These are phyloP conservation scores for Aphanoascus verrucosus DNA, from an alignment of 2,329 filamentous ascomycete species.

Conservation along the genomic window DNA sequence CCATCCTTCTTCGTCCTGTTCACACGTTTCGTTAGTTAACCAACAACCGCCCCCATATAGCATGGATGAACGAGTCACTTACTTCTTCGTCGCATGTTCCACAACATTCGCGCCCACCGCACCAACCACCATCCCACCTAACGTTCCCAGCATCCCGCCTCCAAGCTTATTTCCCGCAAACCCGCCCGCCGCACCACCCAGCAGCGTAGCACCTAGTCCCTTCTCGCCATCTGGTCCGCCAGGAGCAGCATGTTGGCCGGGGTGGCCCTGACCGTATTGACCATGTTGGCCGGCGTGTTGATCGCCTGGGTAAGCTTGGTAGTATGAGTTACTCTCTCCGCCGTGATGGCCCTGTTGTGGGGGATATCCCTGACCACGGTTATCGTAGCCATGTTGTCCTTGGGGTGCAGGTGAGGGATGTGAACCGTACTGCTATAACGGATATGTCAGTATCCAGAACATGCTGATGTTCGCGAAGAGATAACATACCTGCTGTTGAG, in stretches of 20 bases:
- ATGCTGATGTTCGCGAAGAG: neutral
- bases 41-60: too few relatives aligned
- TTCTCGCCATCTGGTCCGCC: constrained; percentile 25
- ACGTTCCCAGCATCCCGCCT: constrained; percentile 24
- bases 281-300: constrained; percentile 3
- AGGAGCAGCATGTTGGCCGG: constrained; percentile 7
- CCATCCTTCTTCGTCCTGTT: constrained; percentile 20
- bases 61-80: constrained; percentile 10
- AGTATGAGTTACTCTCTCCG: constrained; percentile 25
- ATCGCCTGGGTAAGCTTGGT: constrained; percentile 15
- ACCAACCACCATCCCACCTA: constrained; percentile 27
- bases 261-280: constrained; percentile 5
- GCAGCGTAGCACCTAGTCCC: constrained; percentile 28
- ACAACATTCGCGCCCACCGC: constrained; percentile 25
- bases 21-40: neutral
- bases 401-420: constrained; percentile 3
- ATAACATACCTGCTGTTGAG: constrained; percentile 21
- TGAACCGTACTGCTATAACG: constrained; percentile 1
- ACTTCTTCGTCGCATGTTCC: constrained; percentile 22
- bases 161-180: constrained; percentile 29
- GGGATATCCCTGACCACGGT: constrained; percentile 19
- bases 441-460: neutral
- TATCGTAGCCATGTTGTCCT: constrained; percentile 19
- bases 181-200: constrained; percentile 31
- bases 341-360: constrained; percentile 20